Base-by-base conservation (phyloP, 768 basidiomycete species). In the Gymnopilus dilepis region DNA sequence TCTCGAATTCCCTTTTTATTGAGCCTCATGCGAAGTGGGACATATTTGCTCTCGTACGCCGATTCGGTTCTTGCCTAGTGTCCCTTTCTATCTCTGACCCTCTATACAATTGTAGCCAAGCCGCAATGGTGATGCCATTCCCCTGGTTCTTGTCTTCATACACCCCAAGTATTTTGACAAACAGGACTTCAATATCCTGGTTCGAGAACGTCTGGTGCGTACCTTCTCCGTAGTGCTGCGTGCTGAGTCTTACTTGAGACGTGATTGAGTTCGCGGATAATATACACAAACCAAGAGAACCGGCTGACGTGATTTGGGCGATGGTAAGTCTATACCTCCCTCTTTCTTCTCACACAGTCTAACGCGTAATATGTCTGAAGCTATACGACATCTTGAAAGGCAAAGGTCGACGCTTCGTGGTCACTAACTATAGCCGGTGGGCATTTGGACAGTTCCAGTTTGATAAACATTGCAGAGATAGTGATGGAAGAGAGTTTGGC, bases 1-100 rank as follows among this genome's bases (percentile, higher is more conserved):
- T 56, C 13, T 58, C 47, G 34, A 72, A 67, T 24, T 30, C 58
- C 24, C 43, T 73, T 21, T 66, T 66, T 37, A n/a, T 55, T 2
- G 69, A 69, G n/a, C 67, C 62, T n/a, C 65, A 68, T 62, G 64
- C 62, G 6, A 64, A 67, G n/a, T 73, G 72, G 72, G 68, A 71
- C 54, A 68, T 73, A 12, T 59, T 70, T 17, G 58, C 65, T 40
- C 38, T 73, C 58, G 72, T 70, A 57, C 47, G 63, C 42, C 6
- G 11, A 3, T 30, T 38, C 26, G n/a, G 6, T 0, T 33, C 15
- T 26, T 21, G 15, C 53, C 11, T 56, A 3, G 12, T 26, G 22
- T 17, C 13, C 26, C n/a, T n/a, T 17, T 28, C 26, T 38, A 38
- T 4, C 51, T 19, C 6, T 52, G 17, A 9, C 21, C 34, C 15